Base-by-base conservation (phyloP, 768 basidiomycete genomes). In the Termitomyces sp. region DNA sequence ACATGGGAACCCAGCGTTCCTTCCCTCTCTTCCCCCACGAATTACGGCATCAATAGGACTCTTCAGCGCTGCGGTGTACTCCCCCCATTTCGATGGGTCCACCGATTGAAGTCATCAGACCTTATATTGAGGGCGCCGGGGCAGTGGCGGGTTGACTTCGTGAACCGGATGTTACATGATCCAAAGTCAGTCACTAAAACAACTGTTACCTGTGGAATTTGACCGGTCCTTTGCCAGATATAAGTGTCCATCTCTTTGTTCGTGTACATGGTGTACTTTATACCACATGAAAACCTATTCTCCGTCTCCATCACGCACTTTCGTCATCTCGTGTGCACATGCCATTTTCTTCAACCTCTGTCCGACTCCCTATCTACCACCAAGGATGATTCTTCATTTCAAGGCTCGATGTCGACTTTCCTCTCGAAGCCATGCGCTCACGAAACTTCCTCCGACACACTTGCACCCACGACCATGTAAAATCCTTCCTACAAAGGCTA, bases 401-500 rank as follows among this genome's bases (percentile, higher is more conserved):
- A 32, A 32, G 22, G 2, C 27, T 53, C 50, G 24, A 50, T 42
- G 18, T 13, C 34, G 30, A 27, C 37, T 26, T 47, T 36, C 37
- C 14, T 47, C 7, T 33, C 16, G 20, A 33, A 12, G 37, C 33
- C n/a, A 49, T 18, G 36, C 8, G n/a, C 24, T 30, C 42, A 9
- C 34, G 33, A 53, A 55, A 26, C 32, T 18, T 54, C 34, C 16
- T 27, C 27, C 32, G 57, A 47, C 24, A 49, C 24, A 45, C 22
- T 39, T 43, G 26, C 18, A 48, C 45, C 46, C 53, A 59, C 46
- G 33, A 16, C 50, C 18, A 18, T 42, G 33, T 37, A 40, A 10
- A 46, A 22, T 26, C 14, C 46, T 54, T 58, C 52, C 45, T 44
- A 58, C 57, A 51, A 52, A 53, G 14, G 57, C 32, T 39, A 39